phyloP scores from a whole-genome alignment of 305 asterid species.

The Fraxinus paxiana region DNA sequence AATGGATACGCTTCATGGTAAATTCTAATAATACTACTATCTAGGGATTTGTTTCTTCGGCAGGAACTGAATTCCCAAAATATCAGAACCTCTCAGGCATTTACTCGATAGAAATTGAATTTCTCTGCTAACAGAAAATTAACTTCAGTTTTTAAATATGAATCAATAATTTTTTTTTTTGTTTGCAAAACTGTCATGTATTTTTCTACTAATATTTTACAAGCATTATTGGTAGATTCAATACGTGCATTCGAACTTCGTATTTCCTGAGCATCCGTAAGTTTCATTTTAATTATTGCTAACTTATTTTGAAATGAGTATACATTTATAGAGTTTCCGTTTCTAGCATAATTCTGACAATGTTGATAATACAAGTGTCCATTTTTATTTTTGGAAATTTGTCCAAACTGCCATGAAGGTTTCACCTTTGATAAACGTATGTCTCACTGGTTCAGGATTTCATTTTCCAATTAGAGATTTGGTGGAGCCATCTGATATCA shows the following conservation, averaged over 20 bases:
- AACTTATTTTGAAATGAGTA: background rate
- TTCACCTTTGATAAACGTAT: slow-evolving; percentile 21
- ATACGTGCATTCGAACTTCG: background rate
- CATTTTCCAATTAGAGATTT: slow-evolving; percentile 49
- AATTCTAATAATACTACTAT: background rate
- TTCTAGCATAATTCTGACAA: background rate
- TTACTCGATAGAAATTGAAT: background rate
- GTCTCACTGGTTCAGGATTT: slow-evolving; percentile 49
- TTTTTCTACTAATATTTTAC: background rate
- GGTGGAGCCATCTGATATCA: slow-evolving; percentile 55
- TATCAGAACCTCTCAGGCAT: background rate
- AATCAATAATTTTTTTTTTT: background rate
- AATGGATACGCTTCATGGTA: slow-evolving; percentile 64
- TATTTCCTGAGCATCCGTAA: background rate
- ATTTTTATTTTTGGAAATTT: background rate
- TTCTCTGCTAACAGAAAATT: background rate
- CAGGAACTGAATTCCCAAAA: background rate
- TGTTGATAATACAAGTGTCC: background rate
- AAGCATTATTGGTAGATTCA: background rate
- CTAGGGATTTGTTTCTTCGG: background rate
- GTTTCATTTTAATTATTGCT: background rate
- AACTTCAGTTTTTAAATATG: background rate
- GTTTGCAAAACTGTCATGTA: background rate
- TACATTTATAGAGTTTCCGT: background rate
- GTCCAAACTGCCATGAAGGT: background rate